Evolutionary conservation across 1,284 basidiomycete species (phyloP), one percentile per base, ranked within the genome.

Genomic region (Inonotus obliquus): DNA sequence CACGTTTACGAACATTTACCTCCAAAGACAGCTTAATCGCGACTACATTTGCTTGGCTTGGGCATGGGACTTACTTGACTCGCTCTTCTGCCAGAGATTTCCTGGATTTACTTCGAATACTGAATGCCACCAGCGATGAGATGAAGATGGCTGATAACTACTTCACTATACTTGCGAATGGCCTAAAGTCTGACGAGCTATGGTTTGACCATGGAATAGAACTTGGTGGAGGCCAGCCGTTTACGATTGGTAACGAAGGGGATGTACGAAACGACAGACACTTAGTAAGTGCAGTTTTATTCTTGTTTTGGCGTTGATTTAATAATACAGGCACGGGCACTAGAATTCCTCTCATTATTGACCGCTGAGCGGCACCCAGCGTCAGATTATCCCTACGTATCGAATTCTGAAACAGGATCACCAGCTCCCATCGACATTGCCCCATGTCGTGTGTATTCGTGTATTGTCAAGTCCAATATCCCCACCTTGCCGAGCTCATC

Each of bases 131-230:
- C 0, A 70, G 76, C 2, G 81, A 82, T 45, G 80, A 86, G 66
- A 73, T 77, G 67, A 78, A 80, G 65, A 88, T 87, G 85, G 84
- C 85, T 1, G 87, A 89, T 68, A 89, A 88, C 65, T 87, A 87
- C 66, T 89, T 81, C 68, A 77, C 84, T 3, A 74, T 89, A 58
- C 72, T 89, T 55, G 75, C 74, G 59, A 88, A 87, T 64, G 67
- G 70, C 27, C 68, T 32, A 17, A 51, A 61, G 27, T 27, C 76
- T 14, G 76, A 79, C 1, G 78, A 82, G 64, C 69, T 77, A 17
- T 87, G 86, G 84, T 80, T 85, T 63, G 83, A 86, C 68, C 81
- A 85, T 65, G 81, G 81, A 10, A 77, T 85, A 58, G 81, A 80
- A 64, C 76, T 88, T 1, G 81, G 78, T 38, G 83, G 83, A 2